Percentiles rank a stretch among this genome's conserved stretches.
These are phyloP conservation scores for Carex myosuroides DNA, from an alignment of 176 grass and related monocot species.

Conservation along the genomic window DNA sequence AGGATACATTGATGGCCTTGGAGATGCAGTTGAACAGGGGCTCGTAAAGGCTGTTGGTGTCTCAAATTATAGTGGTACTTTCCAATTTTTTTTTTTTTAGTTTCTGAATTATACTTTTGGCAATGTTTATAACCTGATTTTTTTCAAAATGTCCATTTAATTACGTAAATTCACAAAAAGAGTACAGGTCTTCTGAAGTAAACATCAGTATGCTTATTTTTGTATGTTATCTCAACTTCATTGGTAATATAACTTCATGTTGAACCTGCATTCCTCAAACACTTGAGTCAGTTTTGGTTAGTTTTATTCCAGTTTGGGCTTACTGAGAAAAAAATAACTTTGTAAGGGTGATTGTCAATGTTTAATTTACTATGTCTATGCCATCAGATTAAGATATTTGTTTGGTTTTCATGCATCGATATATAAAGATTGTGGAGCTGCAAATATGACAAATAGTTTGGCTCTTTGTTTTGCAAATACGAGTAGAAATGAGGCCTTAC, in stretches of 20 bases:
- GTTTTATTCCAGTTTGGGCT: not conserved
- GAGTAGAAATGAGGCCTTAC: not conserved
- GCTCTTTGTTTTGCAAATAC: not conserved
- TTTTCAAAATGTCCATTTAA: not conserved
- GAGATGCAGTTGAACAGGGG: conserved; percentile 89
- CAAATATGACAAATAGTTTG: not conserved
- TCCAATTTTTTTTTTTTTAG: not conserved
- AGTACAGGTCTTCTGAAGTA: not conserved
- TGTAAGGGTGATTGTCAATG: not conserved
- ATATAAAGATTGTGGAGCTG: not conserved
- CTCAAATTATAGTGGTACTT: conserved; percentile 81
- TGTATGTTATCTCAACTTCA: not conserved
- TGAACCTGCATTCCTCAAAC: not conserved
- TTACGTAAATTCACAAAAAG: not conserved
- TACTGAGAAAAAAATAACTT: not conserved
- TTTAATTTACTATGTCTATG: not conserved
- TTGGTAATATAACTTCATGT: not conserved
- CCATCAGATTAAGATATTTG: not conserved
- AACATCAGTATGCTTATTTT: not conserved
- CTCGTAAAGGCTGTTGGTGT: conserved; percentile 89
- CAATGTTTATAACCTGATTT: not conserved
- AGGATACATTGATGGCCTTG: conserved; percentile 89
- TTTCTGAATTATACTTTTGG: not conserved
- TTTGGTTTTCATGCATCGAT: not conserved
- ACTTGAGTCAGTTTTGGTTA: not conserved